Percentiles rank a stretch among this genome's conserved stretches.
Conservation (phyloP, 768 basidiomycete genomes). For the Leucogyrophana mollusca region DNA sequence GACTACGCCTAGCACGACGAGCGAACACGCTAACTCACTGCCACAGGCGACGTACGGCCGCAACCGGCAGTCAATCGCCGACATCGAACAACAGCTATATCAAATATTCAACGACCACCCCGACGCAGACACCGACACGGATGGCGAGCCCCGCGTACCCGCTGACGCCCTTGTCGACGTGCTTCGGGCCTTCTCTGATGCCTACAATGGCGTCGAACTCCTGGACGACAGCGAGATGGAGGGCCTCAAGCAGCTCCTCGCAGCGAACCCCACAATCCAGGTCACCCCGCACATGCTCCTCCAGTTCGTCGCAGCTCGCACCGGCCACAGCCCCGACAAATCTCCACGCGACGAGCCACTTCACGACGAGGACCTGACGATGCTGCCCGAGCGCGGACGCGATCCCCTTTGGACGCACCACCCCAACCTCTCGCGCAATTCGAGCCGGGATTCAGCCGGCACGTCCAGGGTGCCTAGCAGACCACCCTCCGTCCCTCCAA, state of each 20-base stretch:
- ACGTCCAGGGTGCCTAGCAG: conserved; percentile 45
- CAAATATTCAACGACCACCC: conserved; percentile 69
- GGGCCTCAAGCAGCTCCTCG: conserved; percentile 57
- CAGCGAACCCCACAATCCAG: too few relatives aligned
- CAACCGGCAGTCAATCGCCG: conserved; percentile 66
- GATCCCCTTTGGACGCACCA: conserved; percentile 18
- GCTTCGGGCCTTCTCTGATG: conserved; percentile 58
- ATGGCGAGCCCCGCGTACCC: conserved; percentile 64
- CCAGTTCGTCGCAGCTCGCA: conserved; percentile 51
- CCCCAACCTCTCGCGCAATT: conserved; percentile 48
- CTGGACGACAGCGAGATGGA: conserved; percentile 61
- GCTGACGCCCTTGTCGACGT: conserved; percentile 71
- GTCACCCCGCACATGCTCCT: conserved; percentile 68
- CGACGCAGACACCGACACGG: conserved; percentile 53
- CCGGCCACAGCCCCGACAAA: conserved; percentile 29
- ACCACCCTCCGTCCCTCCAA: conserved; percentile 58
- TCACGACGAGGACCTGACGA: conserved; percentile 31
- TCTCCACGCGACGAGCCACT: conserved; percentile 37
- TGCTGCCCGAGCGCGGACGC: conserved; percentile 41
- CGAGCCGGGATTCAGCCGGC: conserved; percentile 54
- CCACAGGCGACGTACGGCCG: conserved; percentile 49
- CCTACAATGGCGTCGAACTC: conserved; percentile 61
- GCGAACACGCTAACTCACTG: too few relatives aligned
- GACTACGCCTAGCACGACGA: too few relatives aligned
- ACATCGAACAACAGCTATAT: conserved; percentile 68